Conservation (phyloP, 441 rosid genomes). For the Eruca vesicaria region DNA sequence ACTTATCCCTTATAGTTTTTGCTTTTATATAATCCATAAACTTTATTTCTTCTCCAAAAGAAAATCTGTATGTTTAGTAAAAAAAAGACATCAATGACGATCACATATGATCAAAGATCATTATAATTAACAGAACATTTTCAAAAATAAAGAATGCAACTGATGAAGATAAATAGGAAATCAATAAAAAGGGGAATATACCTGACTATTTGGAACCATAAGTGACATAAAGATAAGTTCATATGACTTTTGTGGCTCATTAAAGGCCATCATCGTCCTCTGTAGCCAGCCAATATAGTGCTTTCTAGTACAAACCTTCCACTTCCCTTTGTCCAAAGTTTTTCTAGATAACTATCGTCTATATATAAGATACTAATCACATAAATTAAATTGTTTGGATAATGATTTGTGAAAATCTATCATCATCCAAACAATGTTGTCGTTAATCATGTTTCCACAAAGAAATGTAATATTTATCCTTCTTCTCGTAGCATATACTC, state of each 20-base stretch:
- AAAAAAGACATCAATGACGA: background rate
- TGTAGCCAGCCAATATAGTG: slow-evolving; percentile 21
- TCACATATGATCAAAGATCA: background rate
- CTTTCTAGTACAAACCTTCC: slow-evolving; percentile 36
- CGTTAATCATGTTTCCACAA: slow-evolving; percentile 5
- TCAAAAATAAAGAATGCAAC: background rate
- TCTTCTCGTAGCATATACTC: background rate
- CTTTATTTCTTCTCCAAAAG: background rate
- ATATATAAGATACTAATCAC: background rate
- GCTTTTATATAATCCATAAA: background rate
- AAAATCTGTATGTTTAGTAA: background rate
- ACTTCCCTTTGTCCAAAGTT: slow-evolving; percentile 38
- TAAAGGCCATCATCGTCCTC: slow-evolving; percentile 36
- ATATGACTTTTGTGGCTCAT: slow-evolving; percentile 38
- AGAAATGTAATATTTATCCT: background rate
- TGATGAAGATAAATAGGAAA: slow-evolving; percentile 14
- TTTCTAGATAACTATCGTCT: slow-evolving; percentile 3
- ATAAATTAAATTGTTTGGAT: background rate
- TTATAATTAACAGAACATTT: background rate
- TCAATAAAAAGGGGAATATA: slow-evolving; percentile 6
- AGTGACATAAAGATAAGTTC: slow-evolving; percentile 39
- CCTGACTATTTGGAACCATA: slow-evolving; percentile 34
- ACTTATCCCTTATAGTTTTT: background rate
- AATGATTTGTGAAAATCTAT: background rate
- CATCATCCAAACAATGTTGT: background rate